Conservation (phyloP, 2,329 filamentous ascomycete genomes). For the Talaromyces rugulosus region DNA sequence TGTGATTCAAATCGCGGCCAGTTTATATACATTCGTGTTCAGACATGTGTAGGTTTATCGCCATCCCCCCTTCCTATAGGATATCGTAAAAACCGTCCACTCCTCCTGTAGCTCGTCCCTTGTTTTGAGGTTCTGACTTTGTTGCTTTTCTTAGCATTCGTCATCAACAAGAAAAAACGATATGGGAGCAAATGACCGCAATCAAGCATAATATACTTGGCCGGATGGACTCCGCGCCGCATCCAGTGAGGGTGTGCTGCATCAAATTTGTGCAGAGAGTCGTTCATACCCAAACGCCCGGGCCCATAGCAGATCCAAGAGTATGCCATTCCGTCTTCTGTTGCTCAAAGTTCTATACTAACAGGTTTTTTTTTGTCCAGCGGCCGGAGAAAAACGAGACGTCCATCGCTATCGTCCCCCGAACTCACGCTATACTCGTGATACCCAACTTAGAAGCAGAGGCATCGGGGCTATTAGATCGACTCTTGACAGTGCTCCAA, state of each 20-base stretch:
- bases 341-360: background rate
- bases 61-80: background rate
- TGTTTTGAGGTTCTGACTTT: slow-evolving; percentile 22
- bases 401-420: slow-evolving; percentile 78
- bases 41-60: slow-evolving; percentile 78
- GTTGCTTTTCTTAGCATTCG: slow-evolving; percentile 61
- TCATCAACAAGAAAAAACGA: slow-evolving; percentile 72
- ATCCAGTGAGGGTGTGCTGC: slow-evolving; percentile 83
- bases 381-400: slow-evolving; percentile 74
- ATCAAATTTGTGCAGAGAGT: slow-evolving; percentile 96
- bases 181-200: slow-evolving; percentile 81
- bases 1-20: slow-evolving; percentile 81
- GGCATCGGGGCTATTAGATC: slow-evolving; percentile 82
- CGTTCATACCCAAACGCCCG: slow-evolving; percentile 86
- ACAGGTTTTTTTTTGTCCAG: slow-evolving; percentile 37
- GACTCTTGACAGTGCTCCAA: slow-evolving; percentile 78
- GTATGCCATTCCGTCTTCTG: slow-evolving; percentile 50
- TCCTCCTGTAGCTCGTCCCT: background rate
- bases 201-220: slow-evolving; percentile 87
- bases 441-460: slow-evolving; percentile 84
- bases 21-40: slow-evolving; percentile 88
- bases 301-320: slow-evolving; percentile 73
- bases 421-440: slow-evolving; percentile 75
- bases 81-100: background rate
- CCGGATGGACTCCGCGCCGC: slow-evolving; percentile 76